Conservation (phyloP, 2,329 filamentous ascomycete genomes). For the Ceratocystis variospora region DNA sequence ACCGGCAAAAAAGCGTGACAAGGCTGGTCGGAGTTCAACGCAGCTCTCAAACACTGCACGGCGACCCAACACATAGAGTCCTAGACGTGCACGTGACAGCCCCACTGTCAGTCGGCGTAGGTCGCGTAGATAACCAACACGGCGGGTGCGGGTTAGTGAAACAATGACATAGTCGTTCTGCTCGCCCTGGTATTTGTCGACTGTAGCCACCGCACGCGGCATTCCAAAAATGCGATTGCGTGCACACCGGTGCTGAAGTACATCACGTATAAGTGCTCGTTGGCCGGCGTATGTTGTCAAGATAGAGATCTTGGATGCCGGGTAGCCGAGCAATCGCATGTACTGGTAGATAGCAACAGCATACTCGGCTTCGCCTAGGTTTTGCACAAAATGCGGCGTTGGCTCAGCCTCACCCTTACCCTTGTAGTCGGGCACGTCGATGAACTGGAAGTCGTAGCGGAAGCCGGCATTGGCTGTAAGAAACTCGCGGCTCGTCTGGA, state of each 20-base stretch:
- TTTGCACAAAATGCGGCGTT: constrained; percentile 88
- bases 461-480: constrained; percentile 78
- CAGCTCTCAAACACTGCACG: constrained; percentile 78
- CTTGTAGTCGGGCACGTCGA: constrained; percentile 89
- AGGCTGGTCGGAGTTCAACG: constrained; percentile 75
- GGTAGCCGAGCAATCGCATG: constrained; percentile 91
- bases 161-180: constrained; percentile 98
- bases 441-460: constrained; percentile 89
- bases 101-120: constrained; percentile 89
- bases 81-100: constrained; percentile 78
- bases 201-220: constrained; percentile 79
- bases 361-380: constrained; percentile 93
- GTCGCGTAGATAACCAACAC: constrained; percentile 84
- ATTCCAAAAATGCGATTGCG: constrained; percentile 75
- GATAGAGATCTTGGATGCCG: constrained; percentile 69
- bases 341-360: constrained; percentile 92
- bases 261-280: constrained; percentile 72
- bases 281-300: constrained; percentile 91
- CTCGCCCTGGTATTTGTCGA: constrained; percentile 98
- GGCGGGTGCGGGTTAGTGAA: constrained; percentile 75
- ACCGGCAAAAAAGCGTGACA: constrained; percentile 54
- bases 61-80: constrained; percentile 82
- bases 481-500: constrained; percentile 58
- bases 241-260: constrained; percentile 69
- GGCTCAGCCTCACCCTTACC: constrained; percentile 79